Conservation (phyloP, 1,139 yeast genomes). For the Diutina siamensis region DNA sequence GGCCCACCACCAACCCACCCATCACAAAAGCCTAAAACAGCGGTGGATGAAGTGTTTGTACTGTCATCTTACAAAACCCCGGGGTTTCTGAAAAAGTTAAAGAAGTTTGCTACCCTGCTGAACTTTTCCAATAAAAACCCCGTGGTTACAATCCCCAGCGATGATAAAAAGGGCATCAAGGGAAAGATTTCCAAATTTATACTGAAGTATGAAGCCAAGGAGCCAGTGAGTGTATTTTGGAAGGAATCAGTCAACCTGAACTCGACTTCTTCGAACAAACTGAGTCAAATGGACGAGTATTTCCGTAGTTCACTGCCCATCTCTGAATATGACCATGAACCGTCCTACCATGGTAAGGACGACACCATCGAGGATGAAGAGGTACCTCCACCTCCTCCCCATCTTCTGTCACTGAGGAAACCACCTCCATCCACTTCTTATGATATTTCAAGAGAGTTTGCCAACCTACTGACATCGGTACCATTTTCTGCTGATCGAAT, state of each 20-base stretch:
- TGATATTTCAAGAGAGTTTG: neutral
- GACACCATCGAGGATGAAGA: neutral
- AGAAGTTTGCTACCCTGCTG: constrained; percentile 4
- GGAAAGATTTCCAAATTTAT: neutral
- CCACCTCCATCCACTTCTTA: neutral
- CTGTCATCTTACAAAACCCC: neutral
- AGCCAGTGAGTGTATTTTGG: neutral
- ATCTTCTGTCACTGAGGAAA: neutral
- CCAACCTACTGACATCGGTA: constrained; percentile 8
- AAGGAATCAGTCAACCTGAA: neutral
- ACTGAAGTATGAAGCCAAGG: neutral
- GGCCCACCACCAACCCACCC: no score
- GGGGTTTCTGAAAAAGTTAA: neutral
- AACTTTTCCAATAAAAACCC: neutral
- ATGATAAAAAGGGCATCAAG: constrained; percentile 1
- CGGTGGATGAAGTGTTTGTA: constrained; percentile 3
- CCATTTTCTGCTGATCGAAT: constrained; percentile 38
- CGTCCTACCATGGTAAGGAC: neutral
- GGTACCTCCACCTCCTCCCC: neutral
- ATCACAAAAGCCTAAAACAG: no score
- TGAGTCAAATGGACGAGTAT: neutral
- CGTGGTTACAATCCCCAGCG: neutral
- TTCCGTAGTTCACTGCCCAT: constrained; percentile 4
- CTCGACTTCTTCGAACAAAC: neutral
- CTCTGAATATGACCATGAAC: neutral